Evolutionary conservation across 768 basidiomycete species (phyloP), one percentile per base, ranked within the genome.

Genomic region (Lentinula sp.): DNA sequence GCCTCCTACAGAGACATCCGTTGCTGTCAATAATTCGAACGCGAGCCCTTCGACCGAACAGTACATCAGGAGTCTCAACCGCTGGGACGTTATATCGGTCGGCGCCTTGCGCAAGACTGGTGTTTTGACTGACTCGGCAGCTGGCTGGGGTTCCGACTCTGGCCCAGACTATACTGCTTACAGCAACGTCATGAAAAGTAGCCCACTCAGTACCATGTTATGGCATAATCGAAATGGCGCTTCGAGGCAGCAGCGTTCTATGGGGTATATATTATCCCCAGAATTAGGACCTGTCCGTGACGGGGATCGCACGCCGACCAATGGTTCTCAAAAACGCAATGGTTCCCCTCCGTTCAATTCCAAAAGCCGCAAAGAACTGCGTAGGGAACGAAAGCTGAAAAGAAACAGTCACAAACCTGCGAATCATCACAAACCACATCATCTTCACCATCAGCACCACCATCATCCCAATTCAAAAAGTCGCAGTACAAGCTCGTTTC

Each of bases 51-150:
- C 55, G 5, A 74, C 75, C 6, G 72, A 71, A 56, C 73, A 73
- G 56, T 79, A 81, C 53, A 67, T 76, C 15, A 78, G 79, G 66
- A 83, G 74, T 59, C 75, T 89, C 28, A 82, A 73, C 55, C 78
- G 89, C 7, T 92, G 91, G 91, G 89, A 91, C 63, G 76, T 81
- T 43, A 83, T 91, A 53, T 85, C 89, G 6, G 84, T 91, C 61
- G 80, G 80, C 57, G 85, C 89, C 11, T 91, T 91, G 77, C 82
- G 88, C 34, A 82, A 86, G 50, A 85, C 84, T 5, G 50, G 50
- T 31, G 59, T 35, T n/a, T 52, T 50, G 48, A 37, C 35, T 10
- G 64, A 57, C 35, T 39, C 49, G 18, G 63, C 69, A 4, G 58
- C 49, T 55, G 72, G 73, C 8, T 78, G 76, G 72, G 71, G 67